Evolutionary conservation across 2,329 filamentous ascomycete genomes (phyloP), one percentile per base, ranked within the genome.

Genomic region (Exophiala dermatitidis): DNA sequence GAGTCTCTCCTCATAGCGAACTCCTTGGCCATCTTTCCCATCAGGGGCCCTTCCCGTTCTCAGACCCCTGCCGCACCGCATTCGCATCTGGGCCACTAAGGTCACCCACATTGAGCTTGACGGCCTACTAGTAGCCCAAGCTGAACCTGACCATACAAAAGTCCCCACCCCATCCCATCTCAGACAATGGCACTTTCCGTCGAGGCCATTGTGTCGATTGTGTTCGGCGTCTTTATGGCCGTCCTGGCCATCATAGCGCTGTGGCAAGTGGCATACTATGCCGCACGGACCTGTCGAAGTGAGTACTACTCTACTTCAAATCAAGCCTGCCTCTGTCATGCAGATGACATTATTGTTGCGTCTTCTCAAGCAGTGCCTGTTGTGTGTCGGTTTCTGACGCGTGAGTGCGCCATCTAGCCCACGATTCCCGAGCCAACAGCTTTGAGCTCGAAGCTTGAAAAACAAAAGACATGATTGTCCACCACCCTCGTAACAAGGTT

Each of bases 211-310:
- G 48, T 58, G 10, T 49, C 48, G 6, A 50, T 58, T 26, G 52
- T 53, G 3, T 58, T 58, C 45, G 55, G 55, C 2, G n/a, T 54
- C 7, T 44, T 58, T 45, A 54, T 54, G 52, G 52, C 49, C 48
- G 30, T 55, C 34, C 5, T 58, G 8, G 49, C 52, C 3, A 38
- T 58, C 9, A n/a, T 46, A 4, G 46, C 45, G 34, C n/a, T 58
- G 33, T 46, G 44, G 44, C 55, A 58, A 42, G 46, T 43, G 5
- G 55, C 55, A 2, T 34, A 49, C 31, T 58, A 50, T 29, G 52
- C 55, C 19, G 45, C 52, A 10, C 45, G 48, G 6, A 31, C 42
- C 29, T 34, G 42, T 29, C 48, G 47, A 46, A 46, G 54, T 54
- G 33, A 48, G 50, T 46, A 26, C 5, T 10, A 26, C 10, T 31